A percentile compares a stretch with the other conserved stretches of the same genome.
These are phyloP conservation scores for Capniomyces stellatus DNA, from an alignment of 371 early-diverging fungal genomes.

Conservation along the genomic window DNA sequence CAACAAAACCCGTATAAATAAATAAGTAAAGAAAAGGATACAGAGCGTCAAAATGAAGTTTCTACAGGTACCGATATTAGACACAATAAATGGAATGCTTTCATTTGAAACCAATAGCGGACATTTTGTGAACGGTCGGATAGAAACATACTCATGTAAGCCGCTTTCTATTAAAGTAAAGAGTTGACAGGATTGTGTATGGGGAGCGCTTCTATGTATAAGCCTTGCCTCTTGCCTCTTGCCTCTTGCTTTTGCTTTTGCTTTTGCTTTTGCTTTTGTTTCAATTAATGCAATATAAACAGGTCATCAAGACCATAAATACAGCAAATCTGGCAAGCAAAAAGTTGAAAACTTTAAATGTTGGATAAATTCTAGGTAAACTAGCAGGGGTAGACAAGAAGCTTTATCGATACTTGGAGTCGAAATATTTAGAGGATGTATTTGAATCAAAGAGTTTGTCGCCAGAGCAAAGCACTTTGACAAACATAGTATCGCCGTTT, in stretches of 20 bases:
- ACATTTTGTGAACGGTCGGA: conserved; percentile 40
- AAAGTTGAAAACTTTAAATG: no score
- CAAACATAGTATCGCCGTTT: conserved; percentile 53
- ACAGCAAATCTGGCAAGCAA: no score
- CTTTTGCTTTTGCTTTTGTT: no score
- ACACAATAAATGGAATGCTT: conserved; percentile 34
- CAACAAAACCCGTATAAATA: no score
- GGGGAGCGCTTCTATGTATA: no score
- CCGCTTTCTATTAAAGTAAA: no score
- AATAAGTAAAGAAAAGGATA: no score
- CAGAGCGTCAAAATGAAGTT: conserved; percentile 45
- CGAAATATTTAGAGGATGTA: conserved; percentile 43
- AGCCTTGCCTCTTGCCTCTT: no score
- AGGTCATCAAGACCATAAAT: no score
- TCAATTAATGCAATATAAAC: no score
- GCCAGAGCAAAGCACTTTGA: conserved; percentile 21
- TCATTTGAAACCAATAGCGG: conserved; percentile 36
- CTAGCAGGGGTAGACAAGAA: conserved; percentile 78
- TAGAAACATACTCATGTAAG: conserved; percentile 84
- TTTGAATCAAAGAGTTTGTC: conserved; percentile 24
- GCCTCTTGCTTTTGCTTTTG: no score
- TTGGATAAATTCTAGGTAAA: conserved; percentile 72
- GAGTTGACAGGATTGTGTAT: no score
- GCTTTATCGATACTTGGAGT: conserved; percentile 60
- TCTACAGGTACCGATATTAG: conserved; percentile 32